Base-by-base conservation (phyloP, 257 asterid species). In the Ballota nigra region DNA sequence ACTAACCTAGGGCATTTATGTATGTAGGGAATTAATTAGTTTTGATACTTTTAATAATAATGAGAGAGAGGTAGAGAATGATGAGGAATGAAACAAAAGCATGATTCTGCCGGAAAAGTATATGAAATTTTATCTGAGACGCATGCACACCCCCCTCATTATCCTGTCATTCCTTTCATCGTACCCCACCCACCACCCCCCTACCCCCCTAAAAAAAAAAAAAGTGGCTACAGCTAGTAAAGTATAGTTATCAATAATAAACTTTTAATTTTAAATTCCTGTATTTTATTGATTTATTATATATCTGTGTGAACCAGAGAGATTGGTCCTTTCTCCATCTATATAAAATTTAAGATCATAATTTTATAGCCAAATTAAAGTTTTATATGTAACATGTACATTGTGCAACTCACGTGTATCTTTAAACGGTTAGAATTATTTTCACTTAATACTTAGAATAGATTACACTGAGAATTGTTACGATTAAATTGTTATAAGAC, bases 71-170 rank as follows among this genome's bases (percentile, higher is more conserved):
- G 9, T 33, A 5, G 34, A 31, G 36, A 57, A 34, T 79, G 67
- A 69, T 69, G 75, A 64, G 61, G 9, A 61, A 65, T 68, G 62
- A 66, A 74, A 69, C 26, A 69, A 66, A 67, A 66, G 70, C 3
- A 77, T 56, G 75, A 73, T 78, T 78, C 38, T 71, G 83, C 68
- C 55, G 81, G 66, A 16, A 56, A 70, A 56, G 72, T 71, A 70
- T 51, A 61, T 34, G 11, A 71, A 15, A 66, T 68, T 71, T 55
- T n/a, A 23, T 59, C 38, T 18, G 65, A 75, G 76, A 72, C 88
- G 94, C 94, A 87, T 89, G 94, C 94, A 71, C 16, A 73, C 0
- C 67, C 68, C 69, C 62, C 52, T 80, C 81, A 85, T 83, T 80
- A 85, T 85, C 73, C 71, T 86, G 81, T 83, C 86, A 40, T 76